phyloP scores from a whole-genome alignment of 164 flowering plant genomes.

The Liquidambar formosana region DNA sequence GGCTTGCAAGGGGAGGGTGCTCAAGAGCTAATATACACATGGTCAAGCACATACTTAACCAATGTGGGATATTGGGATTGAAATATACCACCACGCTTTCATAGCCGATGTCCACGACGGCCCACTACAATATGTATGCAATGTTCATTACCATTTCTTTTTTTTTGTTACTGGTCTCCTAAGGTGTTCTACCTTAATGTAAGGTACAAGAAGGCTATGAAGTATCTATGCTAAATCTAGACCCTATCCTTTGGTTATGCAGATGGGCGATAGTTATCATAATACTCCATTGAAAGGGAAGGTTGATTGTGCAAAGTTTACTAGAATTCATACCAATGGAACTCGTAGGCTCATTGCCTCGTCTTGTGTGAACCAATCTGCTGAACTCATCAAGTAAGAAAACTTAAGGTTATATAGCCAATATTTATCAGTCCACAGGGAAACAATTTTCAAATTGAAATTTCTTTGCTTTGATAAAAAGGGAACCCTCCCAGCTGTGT shows the following conservation, averaged over 20 bases:
- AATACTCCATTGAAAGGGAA: conserved; percentile 55
- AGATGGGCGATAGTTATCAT: conserved; percentile 41
- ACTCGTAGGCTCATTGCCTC: conserved; percentile 68
- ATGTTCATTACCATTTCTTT: not conserved
- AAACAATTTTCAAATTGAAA: no score
- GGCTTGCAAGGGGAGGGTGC: no score
- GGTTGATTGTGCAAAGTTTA: conserved; percentile 79
- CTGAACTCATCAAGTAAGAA: conserved; percentile 84
- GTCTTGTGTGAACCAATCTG: conserved; percentile 88
- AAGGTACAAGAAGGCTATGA: not conserved
- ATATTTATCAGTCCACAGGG: not conserved
- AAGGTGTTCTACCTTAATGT: not conserved
- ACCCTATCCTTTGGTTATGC: conserved; percentile 20
- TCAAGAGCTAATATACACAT: no score
- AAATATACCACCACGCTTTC: not conserved
- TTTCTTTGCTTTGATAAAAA: no score
- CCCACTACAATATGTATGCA: not conserved
- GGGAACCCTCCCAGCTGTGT: no score
- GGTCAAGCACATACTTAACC: no score
- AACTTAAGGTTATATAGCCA: not conserved
- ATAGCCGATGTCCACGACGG: no score
- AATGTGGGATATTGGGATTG: no score
- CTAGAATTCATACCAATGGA: conserved; percentile 74
- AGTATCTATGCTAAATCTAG: not conserved
- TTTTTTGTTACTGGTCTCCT: not conserved